Evolutionary conservation across 331 rosid species (phyloP).

Genomic region (Quercus phellos): DNA sequence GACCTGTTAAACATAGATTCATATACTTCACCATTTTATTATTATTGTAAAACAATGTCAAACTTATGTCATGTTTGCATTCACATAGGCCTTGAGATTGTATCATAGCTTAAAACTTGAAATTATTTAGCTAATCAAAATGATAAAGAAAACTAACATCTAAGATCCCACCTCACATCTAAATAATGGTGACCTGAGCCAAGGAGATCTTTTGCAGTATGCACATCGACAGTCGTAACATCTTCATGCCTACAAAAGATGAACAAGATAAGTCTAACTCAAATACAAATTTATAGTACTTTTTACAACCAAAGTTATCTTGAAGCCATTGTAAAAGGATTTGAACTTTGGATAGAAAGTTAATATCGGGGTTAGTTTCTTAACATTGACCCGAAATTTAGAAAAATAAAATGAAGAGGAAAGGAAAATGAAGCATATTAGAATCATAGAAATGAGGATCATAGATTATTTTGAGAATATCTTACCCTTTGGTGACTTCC

Average conservation of each 20-base stretch:
- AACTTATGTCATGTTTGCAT: neutral
- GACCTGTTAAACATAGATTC: slow-evolving; percentile 24
- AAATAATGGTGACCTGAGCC: neutral
- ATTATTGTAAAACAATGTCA: neutral
- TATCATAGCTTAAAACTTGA: neutral
- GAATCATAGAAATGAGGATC: neutral
- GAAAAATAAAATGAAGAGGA: neutral
- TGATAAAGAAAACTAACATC: neutral
- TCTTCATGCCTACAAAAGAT: neutral
- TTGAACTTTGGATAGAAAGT: neutral
- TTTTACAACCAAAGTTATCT: neutral
- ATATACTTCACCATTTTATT: neutral
- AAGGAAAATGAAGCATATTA: neutral
- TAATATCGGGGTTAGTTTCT: neutral
- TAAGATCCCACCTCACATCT: neutral
- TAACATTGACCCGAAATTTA: neutral
- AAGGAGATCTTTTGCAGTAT: neutral
- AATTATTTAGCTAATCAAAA: neutral
- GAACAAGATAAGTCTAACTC: neutral
- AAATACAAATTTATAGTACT: neutral
- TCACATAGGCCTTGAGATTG: neutral
- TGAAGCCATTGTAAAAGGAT: neutral
- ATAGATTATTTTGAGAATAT: neutral
- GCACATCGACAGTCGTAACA: neutral
- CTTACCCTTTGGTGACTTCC: neutral